Evolutionary conservation across 169 alveolate species (phyloP), one percentile per base, ranked within the genome.

Genomic region (Eimeria nieschulzi): DNA sequence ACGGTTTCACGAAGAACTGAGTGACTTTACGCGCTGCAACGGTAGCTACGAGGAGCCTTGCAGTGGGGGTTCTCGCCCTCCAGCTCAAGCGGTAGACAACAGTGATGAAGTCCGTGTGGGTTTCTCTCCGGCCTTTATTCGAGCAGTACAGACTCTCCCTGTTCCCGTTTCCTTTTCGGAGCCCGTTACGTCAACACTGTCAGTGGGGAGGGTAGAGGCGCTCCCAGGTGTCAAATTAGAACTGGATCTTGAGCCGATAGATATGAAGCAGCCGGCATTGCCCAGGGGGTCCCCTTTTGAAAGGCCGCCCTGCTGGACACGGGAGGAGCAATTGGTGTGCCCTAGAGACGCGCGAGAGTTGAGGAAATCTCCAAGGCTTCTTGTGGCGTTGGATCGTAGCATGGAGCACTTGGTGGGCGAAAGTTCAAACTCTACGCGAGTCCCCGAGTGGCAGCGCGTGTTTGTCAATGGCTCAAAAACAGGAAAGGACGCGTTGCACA

Each of bases 341-440:
- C 46, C 46, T 33, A 33, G 46, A 33, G 46, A 75, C 68, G 66
- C 39, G 17, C 17, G 55, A 64, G 64, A 73, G 66, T 59, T 80
- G 23, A 61, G 87, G 63, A 56, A 61, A 15, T 26, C 61, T 66
- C 87, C 87, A n/a, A 8, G 87, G 1, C 87, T 80, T 21, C 59
- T 80, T n/a, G 87, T 80, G n/a, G 55, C 87, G n/a, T 9, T 80
- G n/a, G 87, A 80, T 51, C 87, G 87, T 9, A 59, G n/a, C 61
- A 55, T 80, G n/a, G 87, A 80, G 66, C 73, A 59, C 39, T 26
- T 80, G 63, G 87, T 80, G 21, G 87, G 87, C 17, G 87, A 80
- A 23, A 80, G 87, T 64, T 23, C 71, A 71, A 80, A 59, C 59
- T 13, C 33, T 53, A 59, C 59, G 59, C 21, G 19, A 13, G 33